Base-by-base conservation (phyloP, 1,284 basidiomycete species). In the Taiwanofungus camphoratus region DNA sequence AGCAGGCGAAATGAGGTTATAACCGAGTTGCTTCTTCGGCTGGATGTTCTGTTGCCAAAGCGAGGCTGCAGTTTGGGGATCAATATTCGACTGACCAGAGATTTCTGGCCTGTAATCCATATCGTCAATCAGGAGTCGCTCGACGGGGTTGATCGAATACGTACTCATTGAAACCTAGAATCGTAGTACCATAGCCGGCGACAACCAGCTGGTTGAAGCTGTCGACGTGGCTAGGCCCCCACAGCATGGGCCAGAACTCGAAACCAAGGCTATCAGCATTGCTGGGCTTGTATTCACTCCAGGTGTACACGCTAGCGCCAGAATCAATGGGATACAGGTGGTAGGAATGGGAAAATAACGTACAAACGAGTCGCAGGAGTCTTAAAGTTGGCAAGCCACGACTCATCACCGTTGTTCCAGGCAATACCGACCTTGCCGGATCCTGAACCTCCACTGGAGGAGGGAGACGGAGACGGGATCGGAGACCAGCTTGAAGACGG, bases 111-210 rank as follows among this genome's bases (percentile, higher is more conserved):
- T 82, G 46, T n/a, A 2, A 16, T 13, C 33, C 4, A 16, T n/a
- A 40, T 47, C 16, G 52, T 44, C 5, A 31, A 24, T 26, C 16
- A 32, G 30, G 12, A 37, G 19, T 5, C 2, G 9, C 8, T 26
- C 15, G 5, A 4, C 6, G 42, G 24, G 26, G 30, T 34, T 21
- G 16, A 26, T 33, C 39, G 20, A 41, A n/a, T 1, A 67, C 79
- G 23, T 53, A 84, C 83, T 87, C 86, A 62, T 90, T 92, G 63
- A 77, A 69, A 48, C 79, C 83, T 30, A 88, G 58, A 40, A 75
- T 74, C 46, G 65, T 61, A 33, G 71, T 66, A 44, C 79, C 73
- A 41, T 78, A 70, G 45, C 75, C 71, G 39, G 67, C 57, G 16
- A 65, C 62, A 34, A 77, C 76, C 51, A 66, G 59, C 2, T 54